phyloP scores from a whole-genome alignment of 1,139 yeast genomes.

The Pichia sp. region DNA sequence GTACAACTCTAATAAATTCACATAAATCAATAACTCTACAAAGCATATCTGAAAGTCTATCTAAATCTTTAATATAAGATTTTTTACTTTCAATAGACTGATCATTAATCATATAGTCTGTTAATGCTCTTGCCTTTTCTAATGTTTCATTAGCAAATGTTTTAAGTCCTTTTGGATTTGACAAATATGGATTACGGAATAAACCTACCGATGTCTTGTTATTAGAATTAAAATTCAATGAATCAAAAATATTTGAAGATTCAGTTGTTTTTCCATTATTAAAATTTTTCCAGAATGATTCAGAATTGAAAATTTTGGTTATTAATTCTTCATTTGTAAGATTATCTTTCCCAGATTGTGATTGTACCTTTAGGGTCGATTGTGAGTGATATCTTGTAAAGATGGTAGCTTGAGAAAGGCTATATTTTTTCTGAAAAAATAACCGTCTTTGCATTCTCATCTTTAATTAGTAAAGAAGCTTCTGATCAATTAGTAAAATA shows the following conservation, averaged over 20 bases:
- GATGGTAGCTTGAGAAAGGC: too few species aligned
- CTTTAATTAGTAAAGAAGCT: too few species aligned
- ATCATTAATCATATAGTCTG: conserved; percentile 47
- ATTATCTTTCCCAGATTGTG: neutral
- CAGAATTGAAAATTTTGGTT: conserved; percentile 42
- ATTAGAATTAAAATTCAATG: neutral
- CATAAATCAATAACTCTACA: conserved; percentile 94
- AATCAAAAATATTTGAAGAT: neutral
- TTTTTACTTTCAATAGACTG: conserved; percentile 40
- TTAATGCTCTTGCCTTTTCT: conserved; percentile 54
- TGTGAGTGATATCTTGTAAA: too few species aligned
- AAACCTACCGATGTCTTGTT: conserved; percentile 47
- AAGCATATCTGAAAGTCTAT: conserved; percentile 77
- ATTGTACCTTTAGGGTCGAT: neutral
- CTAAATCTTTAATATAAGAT: conserved; percentile 60
- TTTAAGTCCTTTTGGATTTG: conserved; percentile 63
- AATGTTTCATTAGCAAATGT: conserved; percentile 64
- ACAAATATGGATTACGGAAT: conserved; percentile 64
- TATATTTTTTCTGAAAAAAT: too few species aligned
- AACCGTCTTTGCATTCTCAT: too few species aligned
- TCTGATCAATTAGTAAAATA: too few species aligned
- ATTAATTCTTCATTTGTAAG: conserved; percentile 21
- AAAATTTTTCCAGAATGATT: conserved; percentile 33
- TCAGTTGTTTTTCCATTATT: conserved; percentile 13
- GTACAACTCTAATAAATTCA: conserved; percentile 85